Evolutionary conservation across 345 rosid genomes (phyloP).

Genomic region (Isatis tinctoria): DNA sequence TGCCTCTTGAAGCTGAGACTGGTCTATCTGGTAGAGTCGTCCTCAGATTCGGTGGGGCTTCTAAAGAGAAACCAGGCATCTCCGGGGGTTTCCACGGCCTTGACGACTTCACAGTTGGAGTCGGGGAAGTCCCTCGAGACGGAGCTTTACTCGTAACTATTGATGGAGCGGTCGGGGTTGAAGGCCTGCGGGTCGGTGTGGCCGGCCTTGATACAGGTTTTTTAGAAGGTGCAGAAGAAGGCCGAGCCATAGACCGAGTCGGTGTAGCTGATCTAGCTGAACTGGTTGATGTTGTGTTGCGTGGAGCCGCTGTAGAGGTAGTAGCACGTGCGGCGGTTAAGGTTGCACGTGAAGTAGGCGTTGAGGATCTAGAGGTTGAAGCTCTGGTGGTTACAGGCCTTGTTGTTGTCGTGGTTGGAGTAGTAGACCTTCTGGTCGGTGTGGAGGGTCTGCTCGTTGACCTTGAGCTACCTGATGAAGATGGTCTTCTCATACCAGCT

Average conservation of each 20-base stretch:
- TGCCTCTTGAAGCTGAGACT: constrained; percentile 61
- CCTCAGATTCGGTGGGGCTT: constrained; percentile 62
- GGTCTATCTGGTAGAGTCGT: constrained; percentile 63
- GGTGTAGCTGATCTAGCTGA: constrained; percentile 36
- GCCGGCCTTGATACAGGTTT: constrained; percentile 27
- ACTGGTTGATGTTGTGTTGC: constrained; percentile 22
- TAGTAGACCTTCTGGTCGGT: constrained; percentile 49
- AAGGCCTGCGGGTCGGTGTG: constrained; percentile 32
- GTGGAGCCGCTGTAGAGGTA: background rate
- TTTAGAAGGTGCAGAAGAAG: constrained; percentile 28
- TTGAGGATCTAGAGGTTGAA: constrained; percentile 56
- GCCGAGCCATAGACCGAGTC: constrained; percentile 19
- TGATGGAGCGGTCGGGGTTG: constrained; percentile 33
- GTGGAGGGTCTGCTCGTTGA: constrained; percentile 50
- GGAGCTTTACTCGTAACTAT: constrained; percentile 38
- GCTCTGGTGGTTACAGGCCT: constrained; percentile 45
- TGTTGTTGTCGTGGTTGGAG: constrained; percentile 28
- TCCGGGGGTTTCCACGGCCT: constrained; percentile 42
- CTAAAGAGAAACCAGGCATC: constrained; percentile 59
- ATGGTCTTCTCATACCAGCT: constrained; percentile 47
- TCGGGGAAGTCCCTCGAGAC: constrained; percentile 64
- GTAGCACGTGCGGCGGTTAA: constrained; percentile 41
- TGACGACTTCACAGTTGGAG: constrained; percentile 56
- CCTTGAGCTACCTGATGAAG: constrained; percentile 54
- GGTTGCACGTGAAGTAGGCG: constrained; percentile 64